A percentile compares a stretch with the other conserved stretches of the same genome.
Evolutionary conservation across 768 basidiomycete species (phyloP).

Genomic region (Lactifluus rugatus): DNA sequence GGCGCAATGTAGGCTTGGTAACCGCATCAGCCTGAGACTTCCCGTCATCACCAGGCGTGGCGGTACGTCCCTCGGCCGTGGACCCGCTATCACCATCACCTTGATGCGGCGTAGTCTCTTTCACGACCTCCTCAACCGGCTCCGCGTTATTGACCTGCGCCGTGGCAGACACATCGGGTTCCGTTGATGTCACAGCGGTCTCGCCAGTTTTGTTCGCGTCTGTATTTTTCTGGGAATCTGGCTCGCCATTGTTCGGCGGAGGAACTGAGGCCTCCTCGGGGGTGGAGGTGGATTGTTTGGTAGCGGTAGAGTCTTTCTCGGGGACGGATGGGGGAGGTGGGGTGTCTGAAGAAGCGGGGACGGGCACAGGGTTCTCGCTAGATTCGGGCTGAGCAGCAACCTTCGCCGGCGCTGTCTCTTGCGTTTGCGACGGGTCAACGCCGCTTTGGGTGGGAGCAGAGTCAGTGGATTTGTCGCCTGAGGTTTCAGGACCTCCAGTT

Average conservation of each 20-base stretch:
- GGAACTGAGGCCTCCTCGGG: background rate
- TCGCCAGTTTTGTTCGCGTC: background rate
- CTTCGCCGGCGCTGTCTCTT: background rate
- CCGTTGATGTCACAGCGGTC: background rate
- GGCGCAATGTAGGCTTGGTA: background rate
- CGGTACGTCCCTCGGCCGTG: background rate
- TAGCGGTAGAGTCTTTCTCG: background rate
- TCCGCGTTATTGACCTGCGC: background rate
- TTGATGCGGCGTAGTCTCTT: background rate
- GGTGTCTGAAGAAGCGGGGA: background rate
- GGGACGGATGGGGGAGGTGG: background rate
- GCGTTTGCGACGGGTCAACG: background rate
- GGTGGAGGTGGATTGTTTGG: background rate
- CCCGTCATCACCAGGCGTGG: background rate
- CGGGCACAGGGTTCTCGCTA: background rate
- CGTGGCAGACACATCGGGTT: background rate
- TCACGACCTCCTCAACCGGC: background rate
- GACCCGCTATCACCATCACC: background rate
- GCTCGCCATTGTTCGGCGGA: background rate
- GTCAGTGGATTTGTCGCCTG: background rate
- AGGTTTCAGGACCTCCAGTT: background rate
- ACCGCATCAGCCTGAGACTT: background rate
- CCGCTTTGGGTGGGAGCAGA: background rate
- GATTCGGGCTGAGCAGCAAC: background rate
- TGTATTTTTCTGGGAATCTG: background rate